phyloP scores from a whole-genome alignment of 1,139 yeast genomes.

The Kodamaea anthophila region DNA sequence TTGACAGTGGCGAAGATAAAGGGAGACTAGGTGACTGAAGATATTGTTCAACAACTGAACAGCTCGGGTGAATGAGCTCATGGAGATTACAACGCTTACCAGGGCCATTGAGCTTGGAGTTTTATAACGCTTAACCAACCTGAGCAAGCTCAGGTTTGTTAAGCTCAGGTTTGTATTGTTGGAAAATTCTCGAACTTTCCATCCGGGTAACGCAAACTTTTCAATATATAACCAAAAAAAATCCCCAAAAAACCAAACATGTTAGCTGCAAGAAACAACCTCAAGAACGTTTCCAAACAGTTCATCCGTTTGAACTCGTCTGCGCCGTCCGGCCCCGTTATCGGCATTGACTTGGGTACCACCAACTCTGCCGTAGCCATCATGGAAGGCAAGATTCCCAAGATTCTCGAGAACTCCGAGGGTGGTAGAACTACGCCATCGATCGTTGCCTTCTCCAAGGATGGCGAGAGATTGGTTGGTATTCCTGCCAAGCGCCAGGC shows the following conservation, averaged over 20 bases:
- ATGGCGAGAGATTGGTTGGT: slow-evolving; percentile 89
- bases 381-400: slow-evolving; percentile 95
- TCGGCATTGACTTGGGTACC: slow-evolving; percentile 98
- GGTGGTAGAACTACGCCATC: slow-evolving; percentile 99
- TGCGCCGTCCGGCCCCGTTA: slow-evolving; percentile 66
- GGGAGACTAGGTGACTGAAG: no score
- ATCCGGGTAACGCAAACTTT: slow-evolving; percentile 5
- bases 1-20: no score
- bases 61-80: no score
- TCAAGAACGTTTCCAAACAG: slow-evolving; percentile 39
- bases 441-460: slow-evolving; percentile 96
- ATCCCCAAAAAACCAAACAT: slow-evolving; percentile 15
- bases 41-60: no score
- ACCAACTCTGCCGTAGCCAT: slow-evolving; percentile 98
- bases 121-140: no score
- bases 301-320: slow-evolving; percentile 49
- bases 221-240: no score
- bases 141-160: no score
- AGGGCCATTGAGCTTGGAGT: no score
- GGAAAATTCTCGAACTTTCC: no score
- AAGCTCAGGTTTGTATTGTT: no score
- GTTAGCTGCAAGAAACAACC: slow-evolving; percentile 43
- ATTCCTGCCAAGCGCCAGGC: slow-evolving; percentile 99
- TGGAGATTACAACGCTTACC: no score
- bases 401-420: slow-evolving; percentile 95